Evolutionary conservation across 768 basidiomycete species (phyloP), one percentile per base, ranked within the genome.

Genomic region (Rhizopogon sp.): DNA sequence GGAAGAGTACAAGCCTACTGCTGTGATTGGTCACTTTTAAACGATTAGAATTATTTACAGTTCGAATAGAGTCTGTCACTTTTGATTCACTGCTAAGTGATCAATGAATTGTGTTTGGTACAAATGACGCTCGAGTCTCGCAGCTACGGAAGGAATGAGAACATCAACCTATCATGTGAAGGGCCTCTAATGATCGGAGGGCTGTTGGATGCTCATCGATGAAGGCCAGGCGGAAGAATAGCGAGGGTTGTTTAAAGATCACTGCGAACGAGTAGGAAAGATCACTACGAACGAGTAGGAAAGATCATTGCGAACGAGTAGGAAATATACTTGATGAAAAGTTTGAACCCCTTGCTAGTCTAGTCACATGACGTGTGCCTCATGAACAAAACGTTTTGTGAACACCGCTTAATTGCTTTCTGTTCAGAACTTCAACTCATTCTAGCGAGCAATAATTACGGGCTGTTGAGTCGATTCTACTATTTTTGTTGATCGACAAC

Each of bases 1-100:
- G 45, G 74, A 78, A 58, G 65, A 68, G 1, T 83, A 83, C 64
- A 56, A 53, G 43, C 72, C 81, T 5, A 69, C 69, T 57, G 41
- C 66, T 10, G 66, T 78, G 22, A 58, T 76, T 6, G 76, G 79
- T n/a, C 75, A 77, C 40, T 41, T 54, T 16, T 68, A 59, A 55
- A 33, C 2, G 31, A 33, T 35, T 35, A 2, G 9, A 37, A 9
- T 20, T 25, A 25, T 25, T 3, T 10, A 8, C 22, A 14, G 14
- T 11, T 37, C 14, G 5, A 7, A 33, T 46, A 46, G 17, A 37
- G 33, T 17, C 20, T 47, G 22, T 16, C 35, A 8, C 7, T 16
- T 3, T 31, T 14, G 46, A 47, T 33, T 47, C 46, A 13, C 17
- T 9, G 1, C 20, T 37, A 25, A 28, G 43, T 28, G 25, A 28